A percentile compares a stretch with the other conserved stretches of the same genome.
Evolutionary conservation across 129 eudicot genomes (phyloP).

Genomic region (Rutidosis leptorrhynchoides): DNA sequence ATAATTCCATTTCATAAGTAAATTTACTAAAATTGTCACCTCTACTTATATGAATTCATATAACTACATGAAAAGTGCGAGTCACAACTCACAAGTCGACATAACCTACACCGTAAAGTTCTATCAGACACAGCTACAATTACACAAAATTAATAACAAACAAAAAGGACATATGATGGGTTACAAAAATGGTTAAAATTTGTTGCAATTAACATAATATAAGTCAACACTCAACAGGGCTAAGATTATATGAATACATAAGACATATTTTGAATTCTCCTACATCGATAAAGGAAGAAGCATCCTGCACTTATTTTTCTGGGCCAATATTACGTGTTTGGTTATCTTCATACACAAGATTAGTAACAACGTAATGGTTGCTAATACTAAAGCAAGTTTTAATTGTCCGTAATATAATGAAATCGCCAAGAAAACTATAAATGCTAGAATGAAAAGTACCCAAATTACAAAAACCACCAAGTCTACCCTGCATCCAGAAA

Average conservation of each 20-base stretch:
- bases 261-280: background rate
- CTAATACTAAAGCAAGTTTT: background rate
- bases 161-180: background rate
- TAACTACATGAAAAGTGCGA: no score
- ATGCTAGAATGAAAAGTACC: conserved; percentile 8
- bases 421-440: background rate
- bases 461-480: conserved; percentile 8
- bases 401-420: conserved; percentile 5
- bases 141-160: background rate
- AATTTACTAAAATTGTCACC: background rate
- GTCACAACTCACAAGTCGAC: no score
- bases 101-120: no score
- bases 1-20: no score
- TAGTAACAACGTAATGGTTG: background rate
- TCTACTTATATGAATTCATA: background rate
- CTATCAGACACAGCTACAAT: background rate
- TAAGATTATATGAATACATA: background rate
- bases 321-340: background rate
- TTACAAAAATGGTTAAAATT: background rate
- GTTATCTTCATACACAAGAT: conserved; percentile 5
- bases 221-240: no score
- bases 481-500: conserved; percentile 11
- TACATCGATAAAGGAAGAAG: conserved; percentile 12
- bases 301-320: conserved; percentile 11
- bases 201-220: conserved; percentile 12